Base-by-base conservation (phyloP, 441 rosid species). In the Bruguiera hainesii region DNA sequence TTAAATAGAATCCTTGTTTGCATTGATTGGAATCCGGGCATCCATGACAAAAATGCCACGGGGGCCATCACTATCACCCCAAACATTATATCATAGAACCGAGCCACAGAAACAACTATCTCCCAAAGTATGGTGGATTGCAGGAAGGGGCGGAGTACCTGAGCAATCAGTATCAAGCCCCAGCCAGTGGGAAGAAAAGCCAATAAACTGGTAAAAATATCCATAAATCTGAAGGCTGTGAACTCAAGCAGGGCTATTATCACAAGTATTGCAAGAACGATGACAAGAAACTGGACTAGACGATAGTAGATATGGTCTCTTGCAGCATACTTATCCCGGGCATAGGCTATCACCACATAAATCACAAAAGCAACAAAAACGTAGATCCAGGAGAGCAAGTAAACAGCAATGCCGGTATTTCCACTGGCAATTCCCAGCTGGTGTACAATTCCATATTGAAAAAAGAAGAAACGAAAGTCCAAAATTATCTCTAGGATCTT, bases 111-210 rank as follows among this genome's bases (percentile, higher is more conserved):
- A 66, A 90, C 79, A 52, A 90, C 89, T 19, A 83, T 55, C 15
- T 74, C 75, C 98, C 97, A 93, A 21, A 84, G 30, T 76, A 74
- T 66, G 52, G 71, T 58, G 23, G 60, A 66, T 66, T 72, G 74
- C 67, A 93, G 81, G 64, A 79, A 74, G 53, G 94, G 85, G 29
- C 81, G 73, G 13, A 65, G 55, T 61, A 82, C 95, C 73, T 88
- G 98, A 5, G 97, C 88, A 29, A 90, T 86, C 78, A 76, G 71
- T 67, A 88, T 30, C 62, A 93, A 59, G 52, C 96, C 98, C 97
- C 97, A 93, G 8, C 96, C 98, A 25, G 93, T 93, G 29, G 98
- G 97, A 60, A 93, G 53, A 78, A 93, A 93, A 49, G 96, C 98
- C 82, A 93, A 76, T 71, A 93, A 77, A 72, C 97, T 87, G 19